Evolutionary conservation across 345 rosid genomes (phyloP), one percentile per base, ranked within the genome.

Genomic region (Gossypioides kirkii): DNA sequence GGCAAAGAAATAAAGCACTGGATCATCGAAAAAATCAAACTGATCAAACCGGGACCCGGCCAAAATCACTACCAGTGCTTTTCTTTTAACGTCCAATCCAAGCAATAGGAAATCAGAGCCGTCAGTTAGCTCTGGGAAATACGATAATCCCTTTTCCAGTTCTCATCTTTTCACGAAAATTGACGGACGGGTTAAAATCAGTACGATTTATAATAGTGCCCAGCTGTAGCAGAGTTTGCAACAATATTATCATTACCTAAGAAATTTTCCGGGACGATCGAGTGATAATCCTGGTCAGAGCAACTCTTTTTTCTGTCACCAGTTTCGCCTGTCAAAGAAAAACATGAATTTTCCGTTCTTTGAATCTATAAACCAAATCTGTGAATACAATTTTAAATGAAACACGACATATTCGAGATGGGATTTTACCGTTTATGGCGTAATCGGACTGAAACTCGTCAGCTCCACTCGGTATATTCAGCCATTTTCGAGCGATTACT

Each of bases 371-470:
- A 52, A 41, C 43, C 47, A 18, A 64, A 62, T 32, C 5, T 23
- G 8, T 3, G 50, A 55, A 66, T 12, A 26, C 7, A 59, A 59
- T 59, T 10, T 54, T 41, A 71, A 49, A 60, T 56, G 55, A 69
- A 14, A 64, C 26, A 72, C 71, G 28, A 76, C 26, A 6, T 41
- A 17, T 63, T 69, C 59, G 49, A 55, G 43, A 17, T 26, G 22
- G 9, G 59, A 45, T 63, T 72, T 38, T 67, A 94, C 98, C 94
- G 82, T 60, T 77, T 36, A 80, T 61, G 20, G 85, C 59, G 73
- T 83, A 91, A 77, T 94, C 98, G 10, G 97, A 87, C 59, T 87
- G 84, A 75, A 85, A 94, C 78, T 91, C 96, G 25, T 83, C 89
- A 20, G 84, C 86, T 77, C 86, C 80, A 61, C 89, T 84, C 43